Percentiles rank a stretch among this genome's conserved stretches.
Evolutionary conservation across 2,329 filamentous ascomycete genomes (phyloP).

Genomic region (Colletotrichum sp.): DNA sequence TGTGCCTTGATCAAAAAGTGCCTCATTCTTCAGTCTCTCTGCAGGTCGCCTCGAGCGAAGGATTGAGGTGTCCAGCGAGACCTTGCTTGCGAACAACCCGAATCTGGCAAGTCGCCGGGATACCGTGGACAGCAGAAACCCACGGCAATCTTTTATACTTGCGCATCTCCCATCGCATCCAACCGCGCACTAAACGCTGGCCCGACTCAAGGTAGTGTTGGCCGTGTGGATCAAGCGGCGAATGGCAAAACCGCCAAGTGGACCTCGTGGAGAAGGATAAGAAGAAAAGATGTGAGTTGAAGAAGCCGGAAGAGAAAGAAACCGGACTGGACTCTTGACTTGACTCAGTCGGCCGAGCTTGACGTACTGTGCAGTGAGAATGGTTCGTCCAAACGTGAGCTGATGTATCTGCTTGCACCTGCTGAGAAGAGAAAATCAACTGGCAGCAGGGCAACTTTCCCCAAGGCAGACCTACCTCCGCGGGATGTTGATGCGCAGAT

Average conservation of each 20-base stretch:
- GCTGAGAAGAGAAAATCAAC: not conserved
- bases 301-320: not conserved
- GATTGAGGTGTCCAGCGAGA: not conserved
- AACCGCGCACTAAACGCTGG: not conserved
- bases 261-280: not conserved
- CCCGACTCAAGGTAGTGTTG: not conserved
- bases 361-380: not conserved
- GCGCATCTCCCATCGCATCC: slow-evolving; percentile 3
- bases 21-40: not conserved
- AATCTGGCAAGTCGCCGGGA: not conserved
- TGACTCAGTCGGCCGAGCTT: not conserved
- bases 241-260: slow-evolving; percentile 2
- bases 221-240: not conserved
- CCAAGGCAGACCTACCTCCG: not conserved
- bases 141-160: not conserved
- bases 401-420: not conserved
- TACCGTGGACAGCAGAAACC: not conserved
- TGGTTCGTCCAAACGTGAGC: not conserved
- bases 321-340: not conserved
- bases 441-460: not conserved
- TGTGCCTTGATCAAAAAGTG: not conserved
- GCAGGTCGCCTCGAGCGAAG: not conserved
- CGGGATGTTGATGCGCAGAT: not conserved
- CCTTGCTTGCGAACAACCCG: not conserved
- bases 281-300: not conserved